Percentiles rank a stretch among this genome's conserved stretches.
phyloP scores from a whole-genome alignment of 2,329 filamentous ascomycete species.

The Colletotrichum endophyticum region DNA sequence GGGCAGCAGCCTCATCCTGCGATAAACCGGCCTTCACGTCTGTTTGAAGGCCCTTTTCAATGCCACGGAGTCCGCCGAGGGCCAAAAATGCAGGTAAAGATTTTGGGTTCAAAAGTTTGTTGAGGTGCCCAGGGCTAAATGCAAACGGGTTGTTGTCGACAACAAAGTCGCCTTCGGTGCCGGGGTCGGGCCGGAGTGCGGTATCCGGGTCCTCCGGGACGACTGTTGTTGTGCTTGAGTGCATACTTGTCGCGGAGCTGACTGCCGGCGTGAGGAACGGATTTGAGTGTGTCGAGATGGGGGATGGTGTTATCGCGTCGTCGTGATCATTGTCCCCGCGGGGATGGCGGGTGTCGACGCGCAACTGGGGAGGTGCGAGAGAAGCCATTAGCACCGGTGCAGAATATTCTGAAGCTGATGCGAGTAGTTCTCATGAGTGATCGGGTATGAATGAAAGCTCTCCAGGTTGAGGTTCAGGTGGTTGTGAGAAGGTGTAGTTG shows the following conservation, averaged over 20 bases:
- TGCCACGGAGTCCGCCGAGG: constrained; percentile 70
- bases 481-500: neutral
- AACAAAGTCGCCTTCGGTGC: constrained; percentile 73
- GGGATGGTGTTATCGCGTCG: constrained; percentile 19
- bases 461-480: neutral
- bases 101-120: constrained; percentile 78
- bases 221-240: constrained; percentile 10
- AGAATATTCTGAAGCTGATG: neutral
- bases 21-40: constrained; percentile 69
- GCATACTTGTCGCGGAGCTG: constrained; percentile 21
- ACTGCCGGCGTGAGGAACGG: constrained; percentile 29
- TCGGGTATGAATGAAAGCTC: neutral
- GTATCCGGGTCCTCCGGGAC: constrained; percentile 41
- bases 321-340: constrained; percentile 13
- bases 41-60: constrained; percentile 73
- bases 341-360: constrained; percentile 14
- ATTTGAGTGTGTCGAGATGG: constrained; percentile 25
- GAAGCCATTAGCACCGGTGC: constrained; percentile 19
- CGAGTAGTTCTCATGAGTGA: neutral
- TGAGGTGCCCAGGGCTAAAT: constrained; percentile 75
- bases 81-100: constrained; percentile 73
- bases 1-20: constrained; percentile 66
- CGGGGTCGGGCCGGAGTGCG: constrained; percentile 71
- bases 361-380: constrained; percentile 18
- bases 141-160: constrained; percentile 77